Base-by-base conservation (phyloP, 306 rosid species). In the Prunus kanzakura region DNA sequence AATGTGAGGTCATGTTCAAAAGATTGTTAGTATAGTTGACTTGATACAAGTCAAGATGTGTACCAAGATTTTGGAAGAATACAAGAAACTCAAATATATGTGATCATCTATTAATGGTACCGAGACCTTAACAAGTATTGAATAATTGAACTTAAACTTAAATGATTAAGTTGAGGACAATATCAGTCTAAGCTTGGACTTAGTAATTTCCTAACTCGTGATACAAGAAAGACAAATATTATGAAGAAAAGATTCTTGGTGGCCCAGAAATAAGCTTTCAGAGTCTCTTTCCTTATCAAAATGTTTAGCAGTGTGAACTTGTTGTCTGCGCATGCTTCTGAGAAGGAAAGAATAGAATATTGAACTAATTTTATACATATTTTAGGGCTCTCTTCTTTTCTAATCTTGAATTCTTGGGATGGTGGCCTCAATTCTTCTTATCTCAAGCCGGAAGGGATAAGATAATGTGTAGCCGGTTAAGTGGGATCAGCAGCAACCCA, bases 281-380 rank as follows among this genome's bases (percentile, higher is more conserved):
- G 23, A 18, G 77, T 68, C 66, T 67, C 23, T 67, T 78, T 81
- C 46, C 64, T 23, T 43, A 4, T 78, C 18, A 30, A 41, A 38
- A 38, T 22, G 38, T 35, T 84, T 79, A 74, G 80, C 70, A 65
- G 30, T 67, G 86, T 68, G 80, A 82, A 64, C 82, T 71, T 75
- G 80, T 84, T 6, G 19, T 29, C 27, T 81, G 69, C 8, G 84
- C 64, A 74, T 77, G 82, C 64, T 46, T 41, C 41, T 12, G 45
- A 15, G 43, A 83, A 72, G 47, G 75, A 69, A 80, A 74, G 86
- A 82, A 87, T 79, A 79, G 88, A 87, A 87, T 82, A 76, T 84
- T 71, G 75, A 64, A 61, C 60, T 35, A 63, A 67, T 25, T 67
- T 7, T 62, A 47, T 80, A 58, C 71, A 60, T 20, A 19, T 54